Evolutionary conservation across 495 filamentous ascomycete species (phyloP).

Genomic region (Penicillium silybi): DNA sequence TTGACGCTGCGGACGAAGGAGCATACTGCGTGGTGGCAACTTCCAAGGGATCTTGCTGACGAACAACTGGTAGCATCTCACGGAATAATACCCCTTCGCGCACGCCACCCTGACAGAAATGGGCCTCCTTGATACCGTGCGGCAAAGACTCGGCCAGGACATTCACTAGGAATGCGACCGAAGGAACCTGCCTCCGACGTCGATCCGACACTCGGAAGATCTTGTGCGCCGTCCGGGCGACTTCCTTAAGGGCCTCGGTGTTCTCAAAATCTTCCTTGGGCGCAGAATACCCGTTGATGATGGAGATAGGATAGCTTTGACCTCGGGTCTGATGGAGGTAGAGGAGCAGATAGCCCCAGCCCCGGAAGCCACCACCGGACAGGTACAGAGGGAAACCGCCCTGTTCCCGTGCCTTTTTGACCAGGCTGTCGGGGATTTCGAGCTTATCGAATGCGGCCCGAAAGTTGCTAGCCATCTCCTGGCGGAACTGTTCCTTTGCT

Average conservation of each 20-base stretch:
- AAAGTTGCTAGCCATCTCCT: slow-evolving; percentile 57
- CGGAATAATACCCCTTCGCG: slow-evolving; percentile 74
- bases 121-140: slow-evolving; percentile 59
- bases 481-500: slow-evolving; percentile 40
- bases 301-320: slow-evolving; percentile 76
- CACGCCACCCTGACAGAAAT: slow-evolving; percentile 84
- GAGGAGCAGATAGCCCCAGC: slow-evolving; percentile 77
- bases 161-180: slow-evolving; percentile 73
- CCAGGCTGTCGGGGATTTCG: slow-evolving; percentile 52
- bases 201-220: slow-evolving; percentile 84
- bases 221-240: slow-evolving; percentile 37
- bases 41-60: slow-evolving; percentile 61
- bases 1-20: slow-evolving; percentile 31
- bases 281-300: slow-evolving; percentile 77
- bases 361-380: slow-evolving; percentile 86
- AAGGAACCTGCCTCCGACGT: slow-evolving; percentile 75
- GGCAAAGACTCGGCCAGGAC: slow-evolving; percentile 67
- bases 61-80: slow-evolving; percentile 56
- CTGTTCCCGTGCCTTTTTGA: slow-evolving; percentile 30
- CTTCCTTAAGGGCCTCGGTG: slow-evolving; percentile 53
- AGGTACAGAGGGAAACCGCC: slow-evolving; percentile 70
- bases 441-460: slow-evolving; percentile 55
- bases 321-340: slow-evolving; percentile 60
- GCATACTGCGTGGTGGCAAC: slow-evolving; percentile 54
- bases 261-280: slow-evolving; percentile 56